Conservation (phyloP, 2,329 filamentous ascomycete species). For the Colletotrichum theobromicola region DNA sequence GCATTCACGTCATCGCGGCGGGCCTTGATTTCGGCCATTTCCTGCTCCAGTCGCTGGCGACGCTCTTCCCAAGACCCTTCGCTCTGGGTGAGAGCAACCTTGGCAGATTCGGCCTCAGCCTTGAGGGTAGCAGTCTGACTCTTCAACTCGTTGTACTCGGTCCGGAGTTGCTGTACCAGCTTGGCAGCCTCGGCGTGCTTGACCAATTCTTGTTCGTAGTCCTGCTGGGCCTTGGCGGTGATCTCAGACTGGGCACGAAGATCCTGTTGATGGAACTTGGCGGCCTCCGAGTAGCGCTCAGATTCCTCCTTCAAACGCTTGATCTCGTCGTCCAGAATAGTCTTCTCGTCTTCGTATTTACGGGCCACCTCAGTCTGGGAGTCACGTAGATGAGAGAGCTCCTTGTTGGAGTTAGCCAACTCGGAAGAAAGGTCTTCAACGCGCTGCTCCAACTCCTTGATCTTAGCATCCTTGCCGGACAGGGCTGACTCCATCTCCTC, state of each 20-base stretch:
- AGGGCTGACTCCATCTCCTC: conserved; percentile 81
- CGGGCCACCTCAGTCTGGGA: conserved; percentile 77
- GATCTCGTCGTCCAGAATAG: conserved; percentile 78
- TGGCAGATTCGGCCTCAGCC: conserved; percentile 86
- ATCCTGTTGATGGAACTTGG: conserved; percentile 87
- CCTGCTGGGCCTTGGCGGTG: conserved; percentile 88
- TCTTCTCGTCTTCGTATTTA: conserved; percentile 82
- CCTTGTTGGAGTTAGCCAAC: conserved; percentile 79
- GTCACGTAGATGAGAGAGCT: conserved; percentile 80
- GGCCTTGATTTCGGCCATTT: conserved; percentile 78
- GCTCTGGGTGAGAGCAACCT: conserved; percentile 77
- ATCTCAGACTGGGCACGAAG: conserved; percentile 94
- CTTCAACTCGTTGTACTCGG: conserved; percentile 82
- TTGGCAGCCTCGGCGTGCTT: conserved; percentile 97
- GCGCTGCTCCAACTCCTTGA: conserved; percentile 82
- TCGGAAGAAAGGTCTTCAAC: conserved; percentile 85
- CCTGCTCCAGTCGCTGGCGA: conserved; percentile 80
- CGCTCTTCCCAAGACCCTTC: conserved; percentile 89
- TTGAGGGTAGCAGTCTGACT: conserved; percentile 76
- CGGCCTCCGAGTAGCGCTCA: conserved; percentile 78
- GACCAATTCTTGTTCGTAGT: conserved; percentile 92
- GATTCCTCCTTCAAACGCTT: conserved; percentile 82
- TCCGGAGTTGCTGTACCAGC: conserved; percentile 77
- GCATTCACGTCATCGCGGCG: conserved; percentile 84
- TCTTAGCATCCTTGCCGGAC: conserved; percentile 77